Evolutionary conservation across 2,329 filamentous ascomycete species (phyloP).

Genomic region (Alternaria tenuissima): DNA sequence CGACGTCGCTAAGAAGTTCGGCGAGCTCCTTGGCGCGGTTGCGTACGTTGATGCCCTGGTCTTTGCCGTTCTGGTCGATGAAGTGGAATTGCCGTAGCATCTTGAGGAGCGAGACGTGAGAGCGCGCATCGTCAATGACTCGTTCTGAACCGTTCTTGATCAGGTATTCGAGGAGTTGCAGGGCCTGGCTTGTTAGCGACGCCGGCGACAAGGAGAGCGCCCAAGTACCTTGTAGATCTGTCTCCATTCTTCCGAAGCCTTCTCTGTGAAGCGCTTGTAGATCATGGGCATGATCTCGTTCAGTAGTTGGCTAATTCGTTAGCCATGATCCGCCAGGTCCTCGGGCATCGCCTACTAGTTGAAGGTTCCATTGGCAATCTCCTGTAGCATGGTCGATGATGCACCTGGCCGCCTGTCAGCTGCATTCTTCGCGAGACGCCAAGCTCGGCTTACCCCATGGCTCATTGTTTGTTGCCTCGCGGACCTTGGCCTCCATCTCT

Average conservation of each 20-base stretch:
- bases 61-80: conserved; percentile 95
- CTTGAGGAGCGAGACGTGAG: conserved; percentile 92
- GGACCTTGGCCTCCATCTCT: conserved; percentile 74
- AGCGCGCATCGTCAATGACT: conserved; percentile 95
- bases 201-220: not conserved
- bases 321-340: conserved; percentile 17
- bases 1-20: conserved; percentile 91
- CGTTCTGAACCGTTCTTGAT: conserved; percentile 98
- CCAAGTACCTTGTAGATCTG: conserved; percentile 91
- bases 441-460: conserved; percentile 81
- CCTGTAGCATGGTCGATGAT: conserved; percentile 89
- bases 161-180: conserved; percentile 95
- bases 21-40: conserved; percentile 96
- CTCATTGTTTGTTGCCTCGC: conserved; percentile 98
- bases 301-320: conserved; percentile 77
- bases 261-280: conserved; percentile 98
- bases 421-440: conserved; percentile 48
- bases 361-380: conserved; percentile 97
- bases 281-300: conserved; percentile 99
- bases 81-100: conserved; percentile 99
- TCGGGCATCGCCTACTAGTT: conserved; percentile 77
- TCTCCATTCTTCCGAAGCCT: conserved; percentile 96
- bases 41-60: conserved; percentile 96
- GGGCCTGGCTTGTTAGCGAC: conserved; percentile 58
- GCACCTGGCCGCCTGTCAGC: conserved; percentile 59